Percentiles rank a stretch among this genome's conserved stretches.
Evolutionary conservation across 768 basidiomycete genomes (phyloP).

Genomic region (Russula abietina): DNA sequence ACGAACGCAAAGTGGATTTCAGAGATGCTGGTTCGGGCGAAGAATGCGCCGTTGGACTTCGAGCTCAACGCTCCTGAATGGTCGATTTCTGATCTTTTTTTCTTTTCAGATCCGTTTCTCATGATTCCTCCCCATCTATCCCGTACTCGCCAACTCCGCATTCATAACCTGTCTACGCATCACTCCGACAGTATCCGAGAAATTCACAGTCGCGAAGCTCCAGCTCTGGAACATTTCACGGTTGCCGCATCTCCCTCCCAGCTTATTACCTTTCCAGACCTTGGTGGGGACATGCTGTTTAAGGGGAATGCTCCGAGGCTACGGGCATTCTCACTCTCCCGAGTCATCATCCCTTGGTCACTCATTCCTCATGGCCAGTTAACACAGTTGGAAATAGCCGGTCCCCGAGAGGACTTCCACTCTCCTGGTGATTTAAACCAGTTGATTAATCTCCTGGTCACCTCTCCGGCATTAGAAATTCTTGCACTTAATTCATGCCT

Average conservation of each 20-base stretch:
- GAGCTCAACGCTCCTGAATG: no score
- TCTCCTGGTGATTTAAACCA: neutral
- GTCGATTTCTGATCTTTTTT: no score
- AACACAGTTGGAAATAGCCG: neutral
- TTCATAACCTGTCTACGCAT: neutral
- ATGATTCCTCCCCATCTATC: neutral
- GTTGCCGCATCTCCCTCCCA: neutral
- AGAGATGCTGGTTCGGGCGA: slow-evolving; percentile 2
- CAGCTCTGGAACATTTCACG: neutral
- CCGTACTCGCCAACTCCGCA: slow-evolving; percentile 7
- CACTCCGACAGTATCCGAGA: neutral
- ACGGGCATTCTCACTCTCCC: neutral
- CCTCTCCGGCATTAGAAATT: slow-evolving; percentile 3
- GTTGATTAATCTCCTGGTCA: neutral
- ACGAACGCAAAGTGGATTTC: neutral
- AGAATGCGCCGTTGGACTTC: neutral
- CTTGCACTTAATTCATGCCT: slow-evolving; percentile 7
- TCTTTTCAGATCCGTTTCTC: no score
- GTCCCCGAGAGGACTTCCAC: neutral
- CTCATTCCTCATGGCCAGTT: slow-evolving; percentile 3
- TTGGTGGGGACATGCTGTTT: neutral
- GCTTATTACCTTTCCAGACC: no score
- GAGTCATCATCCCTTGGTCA: slow-evolving; percentile 4
- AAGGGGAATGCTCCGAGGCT: neutral
- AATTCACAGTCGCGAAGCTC: neutral